Conservation (phyloP, 768 basidiomycete species). For the Pleurotus sapidus region DNA sequence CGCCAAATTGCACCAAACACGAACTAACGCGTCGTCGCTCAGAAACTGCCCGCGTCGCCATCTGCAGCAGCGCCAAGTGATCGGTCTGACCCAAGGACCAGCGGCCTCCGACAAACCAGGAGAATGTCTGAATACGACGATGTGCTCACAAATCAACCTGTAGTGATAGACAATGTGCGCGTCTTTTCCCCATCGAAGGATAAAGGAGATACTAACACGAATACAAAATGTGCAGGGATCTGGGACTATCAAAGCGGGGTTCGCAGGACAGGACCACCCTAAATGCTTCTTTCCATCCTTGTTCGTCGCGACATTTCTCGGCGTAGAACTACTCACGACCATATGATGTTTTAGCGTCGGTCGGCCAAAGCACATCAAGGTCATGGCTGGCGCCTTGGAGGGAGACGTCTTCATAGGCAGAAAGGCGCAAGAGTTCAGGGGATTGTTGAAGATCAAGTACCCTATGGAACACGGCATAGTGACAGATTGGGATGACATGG, state of each 20-base stretch:
- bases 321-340: conserved; percentile 27
- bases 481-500: conserved; percentile 99
- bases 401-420: conserved; percentile 96
- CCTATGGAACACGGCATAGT: conserved; percentile 99
- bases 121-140: conserved; percentile 92
- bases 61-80: neutral
- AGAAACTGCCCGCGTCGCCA: neutral
- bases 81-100: neutral
- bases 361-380: conserved; percentile 93
- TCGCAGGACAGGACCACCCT: conserved; percentile 98
- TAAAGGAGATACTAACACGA: conserved; percentile 14
- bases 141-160: conserved; percentile 96
- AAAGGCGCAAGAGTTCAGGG: conserved; percentile 93
- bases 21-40: neutral
- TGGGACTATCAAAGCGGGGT: conserved; percentile 98
- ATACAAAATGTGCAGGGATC: conserved; percentile 69
- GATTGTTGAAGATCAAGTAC: conserved; percentile 96
- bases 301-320: conserved; percentile 51
- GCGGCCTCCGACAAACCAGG: neutral
- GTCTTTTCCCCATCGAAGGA: neutral
- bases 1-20: neutral
- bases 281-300: conserved; percentile 99
- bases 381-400: conserved; percentile 97
- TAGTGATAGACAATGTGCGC: conserved; percentile 97
- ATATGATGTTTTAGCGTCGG: conserved; percentile 66